Base-by-base conservation (phyloP, 495 filamentous ascomycete species). In the Sordaria brevicollis region DNA sequence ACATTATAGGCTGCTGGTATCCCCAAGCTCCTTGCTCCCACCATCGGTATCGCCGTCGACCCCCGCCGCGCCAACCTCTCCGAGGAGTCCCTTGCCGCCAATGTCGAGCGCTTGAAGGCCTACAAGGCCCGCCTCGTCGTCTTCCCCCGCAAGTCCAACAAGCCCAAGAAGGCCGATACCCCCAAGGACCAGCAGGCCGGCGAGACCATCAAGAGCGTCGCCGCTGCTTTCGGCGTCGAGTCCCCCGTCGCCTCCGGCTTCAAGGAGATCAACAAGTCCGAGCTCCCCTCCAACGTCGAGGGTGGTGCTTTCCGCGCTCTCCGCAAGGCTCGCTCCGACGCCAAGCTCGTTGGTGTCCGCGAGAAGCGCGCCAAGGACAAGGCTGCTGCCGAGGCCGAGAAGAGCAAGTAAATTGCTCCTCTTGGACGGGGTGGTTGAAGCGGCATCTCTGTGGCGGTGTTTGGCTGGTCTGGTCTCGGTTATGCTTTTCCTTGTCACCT, bases 11-110 rank as follows among this genome's bases (percentile, higher is more conserved):
- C 92, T 83, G 95, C 95, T 79, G 92, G 92, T 79, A 96, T 99
- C 81, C 90, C 95, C 84, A 92, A 92, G 85, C 93, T 93, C 81
- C 87, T 96, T 75, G 95, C 95, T 70, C 89, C 90, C 75, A 97
- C 93, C 81, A 90, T 99, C 85, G 95, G 95, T 83, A 98, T 99
- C 86, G 81, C 92, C 72, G 94, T 99, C 84, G 95, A 98, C 84
- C 87, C 88, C 83, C 96, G 96, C 85, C 95, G 95, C 81, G 87
- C 89, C 85, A 99, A 98, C 89, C 92, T 96, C 82, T 94, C 90
- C 79, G 91, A 92, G 83, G 96, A 97, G 87, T 90, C 90, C 71
- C 92, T 97, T 75, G 85, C 91, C 79, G 87, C 86, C 86, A 99
- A 99, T 85, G 96, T 98, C 74, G 90, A 90, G 81, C 95, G 95